phyloP scores from a whole-genome alignment of 208 protist genomes.

The Crithidia bombi region DNA sequence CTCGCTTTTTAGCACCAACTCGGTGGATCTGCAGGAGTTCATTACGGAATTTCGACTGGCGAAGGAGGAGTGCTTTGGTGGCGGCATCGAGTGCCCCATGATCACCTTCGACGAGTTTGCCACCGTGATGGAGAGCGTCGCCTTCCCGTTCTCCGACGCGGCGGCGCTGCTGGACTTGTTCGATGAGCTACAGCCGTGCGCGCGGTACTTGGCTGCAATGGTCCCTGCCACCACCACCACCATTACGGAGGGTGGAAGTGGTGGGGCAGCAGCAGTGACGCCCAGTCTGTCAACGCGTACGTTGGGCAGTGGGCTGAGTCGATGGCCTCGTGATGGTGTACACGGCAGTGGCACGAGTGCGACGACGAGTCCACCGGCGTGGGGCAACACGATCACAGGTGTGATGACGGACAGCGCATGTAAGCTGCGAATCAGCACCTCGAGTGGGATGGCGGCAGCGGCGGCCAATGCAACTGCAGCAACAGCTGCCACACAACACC shows the following conservation, averaged over 20 bases:
- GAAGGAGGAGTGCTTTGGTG: constrained; percentile 59
- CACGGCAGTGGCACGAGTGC: not conserved
- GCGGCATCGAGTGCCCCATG: constrained; percentile 18
- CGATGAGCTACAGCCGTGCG: constrained; percentile 58
- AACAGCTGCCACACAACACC: not conserved
- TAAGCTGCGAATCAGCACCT: not conserved
- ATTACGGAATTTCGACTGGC: constrained; percentile 67
- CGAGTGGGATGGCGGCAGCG: not conserved
- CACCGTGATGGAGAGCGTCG: constrained; percentile 61
- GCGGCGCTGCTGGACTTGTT: constrained; percentile 68
- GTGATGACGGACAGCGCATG: not conserved
- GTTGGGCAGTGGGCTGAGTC: not conserved
- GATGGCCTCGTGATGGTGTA: not conserved
- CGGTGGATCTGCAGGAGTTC: constrained; percentile 75
- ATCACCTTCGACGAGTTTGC: constrained; percentile 64
- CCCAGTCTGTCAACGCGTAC: not conserved
- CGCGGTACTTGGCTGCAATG: constrained; percentile 8
- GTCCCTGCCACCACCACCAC: not conserved
- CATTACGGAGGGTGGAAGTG: not conserved
- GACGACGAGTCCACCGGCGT: too few species aligned
- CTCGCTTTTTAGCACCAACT: constrained; percentile 58
- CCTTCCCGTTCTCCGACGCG: constrained; percentile 57
- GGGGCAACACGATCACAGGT: too few species aligned
- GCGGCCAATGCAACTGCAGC: not conserved
- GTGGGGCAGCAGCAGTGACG: not conserved